Evolutionary conservation across 257 asterid genomes (phyloP), one percentile per base, ranked within the genome.

Genomic region (Ehretia macrophylla): DNA sequence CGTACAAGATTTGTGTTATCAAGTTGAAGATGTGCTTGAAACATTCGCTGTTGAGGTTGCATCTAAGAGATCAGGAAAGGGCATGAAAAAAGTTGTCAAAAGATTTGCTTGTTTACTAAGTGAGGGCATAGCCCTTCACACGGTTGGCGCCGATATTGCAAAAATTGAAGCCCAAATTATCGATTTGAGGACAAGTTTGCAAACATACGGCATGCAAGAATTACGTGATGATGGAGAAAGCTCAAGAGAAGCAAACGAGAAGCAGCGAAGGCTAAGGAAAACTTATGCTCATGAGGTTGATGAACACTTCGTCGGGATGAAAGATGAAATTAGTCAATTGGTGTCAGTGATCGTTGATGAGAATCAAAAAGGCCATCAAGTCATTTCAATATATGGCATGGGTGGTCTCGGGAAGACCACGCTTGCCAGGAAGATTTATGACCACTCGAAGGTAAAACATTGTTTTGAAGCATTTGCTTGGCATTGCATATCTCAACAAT

Each of bases 371-470:
- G 11, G 12, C 51, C 51, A 8, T 21, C 55, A 40, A 5, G 62
- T 67, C 6, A 46, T 75, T 37, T 58, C 77, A 0, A 10, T 58
- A 49, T 22, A 62, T 58, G 69, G 81, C 35, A 70, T 60, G 62
- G 74, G 74, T 2, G 81, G 72, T 11, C 32, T 67, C 0, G 81
- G 81, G 1, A 75, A 75, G 74, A 75, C 74, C 0, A 68, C 81
- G 0, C 32, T 75, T 19, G 74, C 62, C 1, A 56, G 63, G 50
- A 75, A 56, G 53, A 46, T 75, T 4, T 75, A 62, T 40, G n/a
- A 59, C 32, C 74, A 63, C 9, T 17, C 0, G 12, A 63, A 50
- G 6, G 52, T 62, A 5, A 45, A 52, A 22, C 9, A 5, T 10
- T 27, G 32, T 5, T 75, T 70, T 51, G 35, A 59, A 3, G 59